Base-by-base conservation (phyloP, 257 asterid species). In the Thymus mandschuricus region DNA sequence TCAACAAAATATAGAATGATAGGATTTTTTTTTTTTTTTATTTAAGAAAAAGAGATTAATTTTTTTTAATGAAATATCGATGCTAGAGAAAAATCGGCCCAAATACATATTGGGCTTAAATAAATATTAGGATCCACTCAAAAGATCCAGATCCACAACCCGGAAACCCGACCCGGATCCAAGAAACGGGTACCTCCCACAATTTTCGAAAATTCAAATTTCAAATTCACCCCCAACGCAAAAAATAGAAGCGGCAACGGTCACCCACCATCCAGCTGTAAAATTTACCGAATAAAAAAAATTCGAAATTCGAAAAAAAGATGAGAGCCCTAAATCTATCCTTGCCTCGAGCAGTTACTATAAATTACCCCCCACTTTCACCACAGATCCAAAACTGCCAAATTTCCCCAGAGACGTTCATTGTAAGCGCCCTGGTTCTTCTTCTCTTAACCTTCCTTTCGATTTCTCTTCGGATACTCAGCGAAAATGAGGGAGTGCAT, bases 401-500 rank as follows among this genome's bases (percentile, higher is more conserved):
- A 10, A 15, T 73, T 52, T 49, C 66, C 28, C 78, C 85, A 74
- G 79, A 66, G 85, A 71, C 87, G 87, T 82, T 49, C 90, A 78
- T 85, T 33, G 84, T 81, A 82, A 75, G 78, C 87, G 85, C 77
- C 76, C 81, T 80, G 79, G 76, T 38, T 8, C 13, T 29, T 60
- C 67, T 43, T 40, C 6, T 9, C 38, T 29, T 8, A 6, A 76
- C n/a, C 35, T n/a, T 55, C n/a, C 2, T 33, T 21, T 65, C 79
- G 1, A 49, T 9, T 41, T 29, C 13, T 11, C 57, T 69, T 51
- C 8, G 41, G 50, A 41, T 10, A 48, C 6, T 63, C 40, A 34
- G 46, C 70, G 72, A 86, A 75, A 78, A 86, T 86, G 91, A 86
- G 91, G 41, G 91, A 86, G 73, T 86, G 91, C 84, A 86, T 86